Percentiles rank a stretch among this genome's conserved stretches.
These are phyloP conservation scores for Clarkia xantiana DNA, from an alignment of 345 rosid species.

Conservation along the genomic window DNA sequence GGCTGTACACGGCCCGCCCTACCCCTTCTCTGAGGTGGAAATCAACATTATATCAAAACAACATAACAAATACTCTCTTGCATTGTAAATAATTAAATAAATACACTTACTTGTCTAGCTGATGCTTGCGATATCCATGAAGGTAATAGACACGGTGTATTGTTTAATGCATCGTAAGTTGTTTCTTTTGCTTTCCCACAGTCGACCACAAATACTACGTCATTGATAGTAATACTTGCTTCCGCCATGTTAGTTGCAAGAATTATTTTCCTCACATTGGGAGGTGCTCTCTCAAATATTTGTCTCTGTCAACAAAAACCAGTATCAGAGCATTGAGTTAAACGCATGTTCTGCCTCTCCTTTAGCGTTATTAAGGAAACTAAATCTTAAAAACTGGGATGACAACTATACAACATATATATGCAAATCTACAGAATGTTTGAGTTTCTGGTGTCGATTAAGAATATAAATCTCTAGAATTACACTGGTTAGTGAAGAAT, in stretches of 20 bases:
- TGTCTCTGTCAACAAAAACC: constrained; percentile 46
- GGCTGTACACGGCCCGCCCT: constrained; percentile 97
- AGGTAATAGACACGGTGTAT: constrained; percentile 95
- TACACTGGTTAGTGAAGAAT: no score
- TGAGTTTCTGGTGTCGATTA: no score
- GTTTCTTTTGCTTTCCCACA: constrained; percentile 99
- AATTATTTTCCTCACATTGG: constrained; percentile 69
- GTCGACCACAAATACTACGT: constrained; percentile 86
- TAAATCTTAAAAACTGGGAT: no score
- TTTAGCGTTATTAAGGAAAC: no score
- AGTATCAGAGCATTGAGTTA: not conserved
- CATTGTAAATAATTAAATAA: constrained; percentile 1
- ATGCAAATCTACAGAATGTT: no score
- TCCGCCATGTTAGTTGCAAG: constrained; percentile 99
- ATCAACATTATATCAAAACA: not conserved
- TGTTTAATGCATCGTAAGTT: constrained; percentile 95
- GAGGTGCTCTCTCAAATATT: constrained; percentile 74
- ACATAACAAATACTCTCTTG: not conserved
- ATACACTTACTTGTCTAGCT: constrained; percentile 59
- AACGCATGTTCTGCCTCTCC: not conserved
- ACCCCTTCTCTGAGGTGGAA: constrained; percentile 64
- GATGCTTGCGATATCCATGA: constrained; percentile 98
- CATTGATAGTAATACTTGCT: constrained; percentile 94
- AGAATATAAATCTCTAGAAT: no score
- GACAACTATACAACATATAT: no score